These are phyloP conservation scores for Hirschfeldia incana DNA, from an alignment of 345 rosid species.

Conservation along the genomic window DNA sequence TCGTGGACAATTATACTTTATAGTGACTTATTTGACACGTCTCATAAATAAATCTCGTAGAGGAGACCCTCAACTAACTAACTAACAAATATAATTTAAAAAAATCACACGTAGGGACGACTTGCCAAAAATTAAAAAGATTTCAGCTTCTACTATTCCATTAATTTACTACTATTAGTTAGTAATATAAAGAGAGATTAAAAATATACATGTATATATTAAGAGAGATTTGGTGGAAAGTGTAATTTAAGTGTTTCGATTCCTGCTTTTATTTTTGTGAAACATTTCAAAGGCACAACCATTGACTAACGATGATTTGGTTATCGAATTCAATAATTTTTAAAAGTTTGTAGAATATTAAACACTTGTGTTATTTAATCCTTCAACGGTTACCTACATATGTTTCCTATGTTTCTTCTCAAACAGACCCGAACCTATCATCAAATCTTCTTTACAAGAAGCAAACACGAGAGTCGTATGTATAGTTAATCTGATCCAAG, in stretches of 20 bases:
- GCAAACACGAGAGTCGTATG: neutral
- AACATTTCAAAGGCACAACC: neutral
- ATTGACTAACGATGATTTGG: neutral
- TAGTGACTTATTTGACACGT: conserved; percentile 8
- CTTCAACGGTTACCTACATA: neutral
- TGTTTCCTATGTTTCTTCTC: neutral
- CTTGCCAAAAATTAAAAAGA: neutral
- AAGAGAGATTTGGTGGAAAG: neutral
- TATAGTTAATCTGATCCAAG: neutral
- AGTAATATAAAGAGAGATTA: too few relatives aligned
- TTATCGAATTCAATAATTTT: neutral
- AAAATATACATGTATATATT: neutral
- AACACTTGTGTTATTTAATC: neutral
- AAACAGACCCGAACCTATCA: neutral
- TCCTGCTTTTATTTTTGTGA: neutral
- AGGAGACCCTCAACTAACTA: conserved; percentile 11
- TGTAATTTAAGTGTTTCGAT: neutral
- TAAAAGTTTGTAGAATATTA: neutral
- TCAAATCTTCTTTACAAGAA: neutral
- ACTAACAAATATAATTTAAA: neutral
- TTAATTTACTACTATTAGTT: neutral
- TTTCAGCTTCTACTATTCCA: neutral
- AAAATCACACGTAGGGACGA: neutral
- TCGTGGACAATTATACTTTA: conserved; percentile 18
- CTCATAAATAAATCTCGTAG: neutral